Base-by-base conservation (phyloP, 2,329 filamentous ascomycete species). In the Epichloe amarillans region DNA sequence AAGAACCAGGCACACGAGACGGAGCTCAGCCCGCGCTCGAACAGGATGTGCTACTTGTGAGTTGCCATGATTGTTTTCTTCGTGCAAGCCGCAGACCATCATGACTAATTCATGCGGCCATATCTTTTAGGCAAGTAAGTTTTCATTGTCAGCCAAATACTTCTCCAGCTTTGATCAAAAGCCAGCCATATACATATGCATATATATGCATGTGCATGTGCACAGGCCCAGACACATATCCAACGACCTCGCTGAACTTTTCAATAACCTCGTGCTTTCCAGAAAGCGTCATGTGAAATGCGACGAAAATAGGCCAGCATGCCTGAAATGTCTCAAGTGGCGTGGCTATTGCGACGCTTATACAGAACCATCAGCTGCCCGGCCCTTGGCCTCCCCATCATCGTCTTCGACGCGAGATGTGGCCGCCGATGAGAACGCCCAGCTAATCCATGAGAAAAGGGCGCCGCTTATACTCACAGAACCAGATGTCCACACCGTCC, bases 241-340 rank as follows among this genome's bases (percentile, higher is more conserved):
- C 30, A 30, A 30, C 30, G 30, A 14, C 44, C 12, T 46, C 15
- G 21, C 3, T 14, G 30, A n/a, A n/a, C n/a, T 35, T 47, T 40
- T 46, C 10, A 47, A 33, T 30, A 15, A 46, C 39, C 30, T 17
- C 38, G 19, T 26, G 38, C 17, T 19, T 35, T 15, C 42, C 46
- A 69, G 66, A 49, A 69, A 68, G 49, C 67, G 68, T 19, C 68
- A 70, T 54, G 64, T 71, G 38, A 71, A 71, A 56, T 71, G 68
- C 50, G 68, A 71, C 46, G 68, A 71, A 55, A 66, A 66, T 23
- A 65, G 66, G 38, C 68, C 68, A 17, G 62, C 66, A 5, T 71
- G 68, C 52, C 60, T 66, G 36, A 71, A 69, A 46, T 71, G 68
- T 50, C 58, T 70, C 50, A 69, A 67, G 56, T 70, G 67, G 63